phyloP scores from a whole-genome alignment of 495 filamentous ascomycete species.

The Tetracladium marchalianum region DNA sequence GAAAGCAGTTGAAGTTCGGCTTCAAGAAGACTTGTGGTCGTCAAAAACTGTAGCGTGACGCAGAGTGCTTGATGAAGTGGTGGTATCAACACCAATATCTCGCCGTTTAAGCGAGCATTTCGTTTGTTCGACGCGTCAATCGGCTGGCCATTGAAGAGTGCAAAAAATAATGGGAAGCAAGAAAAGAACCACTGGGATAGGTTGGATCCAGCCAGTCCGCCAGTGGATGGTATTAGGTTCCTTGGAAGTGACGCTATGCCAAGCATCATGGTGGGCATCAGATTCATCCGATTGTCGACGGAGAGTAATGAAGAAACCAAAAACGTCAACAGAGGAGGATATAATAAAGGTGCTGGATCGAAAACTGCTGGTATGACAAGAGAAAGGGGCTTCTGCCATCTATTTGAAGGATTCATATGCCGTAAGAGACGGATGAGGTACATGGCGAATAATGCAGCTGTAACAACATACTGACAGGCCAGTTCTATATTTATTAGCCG shows the following conservation, averaged over 20 bases:
- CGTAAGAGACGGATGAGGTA: conserved; percentile 34
- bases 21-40: conserved; percentile 74
- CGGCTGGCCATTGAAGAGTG: not conserved
- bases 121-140: not conserved
- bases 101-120: conserved; percentile 5
- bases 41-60: conserved; percentile 61
- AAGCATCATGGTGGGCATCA: conserved; percentile 75
- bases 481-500: conserved; percentile 32
- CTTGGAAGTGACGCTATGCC: conserved; percentile 69
- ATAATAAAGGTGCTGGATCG: conserved; percentile 85
- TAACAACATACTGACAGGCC: conserved; percentile 27
- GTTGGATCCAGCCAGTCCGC: conserved; percentile 44
- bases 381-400: conserved; percentile 12
- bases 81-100: conserved; percentile 61
- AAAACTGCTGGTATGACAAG: conserved; percentile 58
- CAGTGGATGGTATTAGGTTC: conserved; percentile 54
- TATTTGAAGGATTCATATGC: conserved; percentile 9
- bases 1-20: conserved; percentile 86
- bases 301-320: conserved; percentile 71
- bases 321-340: conserved; percentile 68
- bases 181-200: conserved; percentile 65
- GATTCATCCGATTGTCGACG: conserved; percentile 36
- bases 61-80: conserved; percentile 81
- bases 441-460: conserved; percentile 32
- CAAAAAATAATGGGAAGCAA: conserved; percentile 40